These are phyloP conservation scores for Tetrastigma voinierianum DNA, from an alignment of 164 flowering plant species.

Conservation along the genomic window DNA sequence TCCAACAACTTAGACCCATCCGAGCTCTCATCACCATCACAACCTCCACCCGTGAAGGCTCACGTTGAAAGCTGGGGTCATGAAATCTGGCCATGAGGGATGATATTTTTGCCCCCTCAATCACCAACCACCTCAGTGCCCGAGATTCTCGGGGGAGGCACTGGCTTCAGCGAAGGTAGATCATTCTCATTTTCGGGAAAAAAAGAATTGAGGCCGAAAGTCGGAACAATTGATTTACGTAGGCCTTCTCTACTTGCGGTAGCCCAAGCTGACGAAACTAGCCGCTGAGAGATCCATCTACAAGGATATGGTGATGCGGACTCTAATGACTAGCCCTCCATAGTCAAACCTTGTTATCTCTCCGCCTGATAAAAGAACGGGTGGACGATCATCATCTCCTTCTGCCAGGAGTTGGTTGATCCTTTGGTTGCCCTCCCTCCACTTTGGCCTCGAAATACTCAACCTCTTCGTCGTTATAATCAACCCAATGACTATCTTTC, in stretches of 20 bases:
- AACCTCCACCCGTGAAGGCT: slow-evolving; percentile 25
- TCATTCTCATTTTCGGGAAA: not conserved
- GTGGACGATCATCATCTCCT: not conserved
- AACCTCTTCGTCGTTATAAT: not conserved
- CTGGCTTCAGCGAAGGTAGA: not conserved
- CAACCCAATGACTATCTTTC: not conserved
- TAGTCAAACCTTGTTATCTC: not conserved
- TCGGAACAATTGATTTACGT: not conserved
- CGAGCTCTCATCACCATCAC: slow-evolving; percentile 30
- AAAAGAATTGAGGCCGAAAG: not conserved
- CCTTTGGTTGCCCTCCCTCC: not conserved
- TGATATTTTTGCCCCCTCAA: not conserved
- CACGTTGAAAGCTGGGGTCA: no score
- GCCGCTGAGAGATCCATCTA: not conserved
- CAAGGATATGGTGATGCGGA: not conserved
- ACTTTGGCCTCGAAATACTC: not conserved
- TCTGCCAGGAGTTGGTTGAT: not conserved
- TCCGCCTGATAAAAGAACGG: not conserved
- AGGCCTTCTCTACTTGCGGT: not conserved
- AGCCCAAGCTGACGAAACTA: not conserved
- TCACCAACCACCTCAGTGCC: not conserved
- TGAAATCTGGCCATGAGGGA: not conserved
- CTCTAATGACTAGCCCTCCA: not conserved
- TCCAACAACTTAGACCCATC: no score
- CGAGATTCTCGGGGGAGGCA: not conserved